Evolutionary conservation across 2,329 filamentous ascomycete genomes (phyloP).

Genomic region (Tolypocladium pustulatum): DNA sequence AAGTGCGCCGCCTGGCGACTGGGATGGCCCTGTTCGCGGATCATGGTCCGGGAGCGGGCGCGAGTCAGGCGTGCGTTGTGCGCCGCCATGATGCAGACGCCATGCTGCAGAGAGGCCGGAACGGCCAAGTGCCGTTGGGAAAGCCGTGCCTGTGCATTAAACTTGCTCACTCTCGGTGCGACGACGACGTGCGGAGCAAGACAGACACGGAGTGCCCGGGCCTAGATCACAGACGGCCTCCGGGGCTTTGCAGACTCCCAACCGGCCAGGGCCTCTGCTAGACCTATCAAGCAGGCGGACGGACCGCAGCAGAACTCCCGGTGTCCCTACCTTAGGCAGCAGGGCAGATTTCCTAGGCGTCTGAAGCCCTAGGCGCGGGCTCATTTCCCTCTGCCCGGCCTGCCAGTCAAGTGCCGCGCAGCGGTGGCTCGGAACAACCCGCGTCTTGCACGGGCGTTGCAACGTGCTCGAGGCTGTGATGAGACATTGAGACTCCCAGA

Average conservation of each 20-base stretch:
- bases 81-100: background rate
- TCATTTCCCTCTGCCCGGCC: background rate
- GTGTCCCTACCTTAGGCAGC: background rate
- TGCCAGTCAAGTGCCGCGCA: background rate
- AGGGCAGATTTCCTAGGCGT: background rate
- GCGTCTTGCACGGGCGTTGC: background rate
- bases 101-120: background rate
- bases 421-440: background rate
- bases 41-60: background rate
- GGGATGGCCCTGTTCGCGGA: background rate
- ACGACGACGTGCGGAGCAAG: background rate
- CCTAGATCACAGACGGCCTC: background rate
- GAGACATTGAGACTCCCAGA: background rate
- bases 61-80: background rate
- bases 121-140: background rate
- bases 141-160: background rate
- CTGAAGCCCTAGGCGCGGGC: background rate
- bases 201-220: too few species aligned
- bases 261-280: background rate
- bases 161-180: background rate
- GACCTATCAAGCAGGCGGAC: too few species aligned
- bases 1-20: background rate
- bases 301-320: background rate
- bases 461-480: background rate
- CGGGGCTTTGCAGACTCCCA: background rate